Conservation (phyloP, 2,329 filamentous ascomycete genomes). For the Arachnomyces sp. region DNA sequence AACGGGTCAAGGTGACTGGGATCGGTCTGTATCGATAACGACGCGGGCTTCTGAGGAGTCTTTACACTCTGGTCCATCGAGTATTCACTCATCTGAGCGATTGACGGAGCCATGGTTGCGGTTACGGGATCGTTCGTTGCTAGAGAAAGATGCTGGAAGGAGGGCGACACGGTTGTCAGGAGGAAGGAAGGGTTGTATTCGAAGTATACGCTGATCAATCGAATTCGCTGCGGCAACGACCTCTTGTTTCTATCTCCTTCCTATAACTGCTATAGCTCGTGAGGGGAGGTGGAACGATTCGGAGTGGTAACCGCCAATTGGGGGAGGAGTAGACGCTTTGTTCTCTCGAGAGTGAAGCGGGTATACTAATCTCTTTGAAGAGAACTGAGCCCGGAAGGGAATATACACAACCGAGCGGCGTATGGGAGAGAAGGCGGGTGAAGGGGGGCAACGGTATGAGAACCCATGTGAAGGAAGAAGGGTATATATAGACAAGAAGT, state of each 20-base stretch:
- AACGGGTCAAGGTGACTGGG: constrained; percentile 7
- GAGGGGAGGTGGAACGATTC: neutral
- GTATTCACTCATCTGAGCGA: constrained; percentile 5
- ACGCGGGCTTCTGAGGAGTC: neutral
- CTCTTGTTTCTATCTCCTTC: neutral
- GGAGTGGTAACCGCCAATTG: no score
- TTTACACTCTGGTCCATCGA: neutral
- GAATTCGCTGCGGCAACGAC: constrained; percentile 1
- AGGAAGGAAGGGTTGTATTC: constrained; percentile 1
- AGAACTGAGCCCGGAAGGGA: constrained; percentile 5
- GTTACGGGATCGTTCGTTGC: no score
- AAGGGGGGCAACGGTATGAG: no score
- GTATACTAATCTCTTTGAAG: constrained; percentile 13
- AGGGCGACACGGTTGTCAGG: no score
- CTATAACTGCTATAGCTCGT: neutral
- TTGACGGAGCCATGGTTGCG: constrained; percentile 1
- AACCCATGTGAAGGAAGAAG: no score
- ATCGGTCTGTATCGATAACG: constrained; percentile 1
- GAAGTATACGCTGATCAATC: constrained; percentile 3
- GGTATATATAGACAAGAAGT: no score
- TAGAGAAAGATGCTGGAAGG: no score
- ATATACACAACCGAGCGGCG: no score
- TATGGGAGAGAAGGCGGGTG: no score
- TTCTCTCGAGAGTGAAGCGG: neutral
- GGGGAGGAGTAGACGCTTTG: no score